Percentiles rank a stretch among this genome's conserved stretches.
Conservation (phyloP, 495 filamentous ascomycete genomes). For the Aspergillus heteromorphus region DNA sequence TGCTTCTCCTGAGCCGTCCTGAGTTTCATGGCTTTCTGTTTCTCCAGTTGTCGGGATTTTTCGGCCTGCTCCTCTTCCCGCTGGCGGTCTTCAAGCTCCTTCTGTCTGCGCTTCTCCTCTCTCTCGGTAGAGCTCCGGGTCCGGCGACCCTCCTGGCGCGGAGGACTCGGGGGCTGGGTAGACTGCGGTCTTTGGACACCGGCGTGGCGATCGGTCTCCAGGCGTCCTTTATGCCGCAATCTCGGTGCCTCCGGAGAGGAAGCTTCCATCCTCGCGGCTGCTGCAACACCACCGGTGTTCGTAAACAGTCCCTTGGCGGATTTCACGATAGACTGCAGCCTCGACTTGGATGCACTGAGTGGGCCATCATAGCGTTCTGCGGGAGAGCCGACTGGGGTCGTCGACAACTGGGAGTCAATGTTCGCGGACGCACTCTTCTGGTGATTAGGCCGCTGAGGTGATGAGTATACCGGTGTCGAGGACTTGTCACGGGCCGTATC, state of each 20-base stretch:
- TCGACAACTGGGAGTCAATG: conserved; percentile 43
- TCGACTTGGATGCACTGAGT: conserved; percentile 81
- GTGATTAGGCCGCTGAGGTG: conserved; percentile 41
- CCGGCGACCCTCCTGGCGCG: conserved; percentile 48
- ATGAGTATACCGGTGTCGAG: conserved; percentile 40
- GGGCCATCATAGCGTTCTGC: conserved; percentile 67
- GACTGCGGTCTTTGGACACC: conserved; percentile 16
- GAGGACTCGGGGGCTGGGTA: conserved; percentile 23
- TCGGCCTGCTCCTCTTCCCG: conserved; percentile 51
- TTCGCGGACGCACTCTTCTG: conserved; percentile 62
- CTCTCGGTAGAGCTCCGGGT: conserved; percentile 73
- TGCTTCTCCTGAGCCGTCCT: conserved; percentile 31
- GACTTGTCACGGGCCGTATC: conserved; percentile 38
- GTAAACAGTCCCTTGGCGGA: conserved; percentile 78
- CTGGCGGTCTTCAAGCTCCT: conserved; percentile 49
- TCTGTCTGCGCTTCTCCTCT: conserved; percentile 58
- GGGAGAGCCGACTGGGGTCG: conserved; percentile 68
- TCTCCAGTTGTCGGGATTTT: conserved; percentile 62
- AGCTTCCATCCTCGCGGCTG: conserved; percentile 64
- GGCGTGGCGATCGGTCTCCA: conserved; percentile 8
- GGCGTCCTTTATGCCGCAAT: conserved; percentile 18
- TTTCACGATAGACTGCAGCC: conserved; percentile 80
- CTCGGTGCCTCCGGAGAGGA: conserved; percentile 37
- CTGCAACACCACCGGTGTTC: conserved; percentile 71
- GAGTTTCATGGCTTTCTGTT: conserved; percentile 43